These are phyloP conservation scores for Clitopilus hobsonii DNA, from an alignment of 768 basidiomycete species.

Conservation along the genomic window DNA sequence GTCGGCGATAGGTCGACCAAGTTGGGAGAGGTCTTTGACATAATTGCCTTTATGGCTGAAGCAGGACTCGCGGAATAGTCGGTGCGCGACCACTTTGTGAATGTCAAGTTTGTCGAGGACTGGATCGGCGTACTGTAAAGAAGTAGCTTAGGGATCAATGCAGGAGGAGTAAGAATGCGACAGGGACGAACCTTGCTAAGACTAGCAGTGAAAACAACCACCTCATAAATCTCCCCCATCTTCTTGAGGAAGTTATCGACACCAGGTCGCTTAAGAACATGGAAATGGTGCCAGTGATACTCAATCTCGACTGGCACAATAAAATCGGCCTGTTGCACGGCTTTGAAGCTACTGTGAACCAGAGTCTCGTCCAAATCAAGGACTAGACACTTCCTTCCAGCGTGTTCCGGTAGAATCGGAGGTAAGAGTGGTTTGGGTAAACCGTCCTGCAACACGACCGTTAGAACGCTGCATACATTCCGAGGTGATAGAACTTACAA, in stretches of 20 bases:
- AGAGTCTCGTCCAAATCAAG: conserved; percentile 97
- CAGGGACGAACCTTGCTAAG: conserved; percentile 92
- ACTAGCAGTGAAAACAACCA: conserved; percentile 97
- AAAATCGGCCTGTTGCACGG: conserved; percentile 91
- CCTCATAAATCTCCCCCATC: conserved; percentile 98
- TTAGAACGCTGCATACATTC: background rate
- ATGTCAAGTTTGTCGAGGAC: conserved; percentile 95
- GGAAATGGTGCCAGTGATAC: conserved; percentile 96
- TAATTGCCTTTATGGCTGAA: conserved; percentile 99
- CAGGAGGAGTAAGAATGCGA: too few species aligned
- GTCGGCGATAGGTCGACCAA: conserved; percentile 89
- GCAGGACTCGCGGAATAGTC: conserved; percentile 95
- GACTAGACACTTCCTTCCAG: conserved; percentile 93
- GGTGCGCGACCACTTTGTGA: conserved; percentile 86
- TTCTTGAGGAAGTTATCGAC: conserved; percentile 94
- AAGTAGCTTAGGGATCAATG: too few species aligned
- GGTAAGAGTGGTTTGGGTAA: conserved; percentile 80
- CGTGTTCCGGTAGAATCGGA: conserved; percentile 72
- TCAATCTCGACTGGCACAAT: conserved; percentile 99
- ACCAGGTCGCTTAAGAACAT: conserved; percentile 97
- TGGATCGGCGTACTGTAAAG: conserved; percentile 90
- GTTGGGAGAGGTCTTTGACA: conserved; percentile 97
- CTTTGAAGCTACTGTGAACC: conserved; percentile 99
- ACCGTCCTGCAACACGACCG: conserved; percentile 60
- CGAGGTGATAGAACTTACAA: conserved; percentile 48